Base-by-base conservation (phyloP, 192 early-diverging fungal genomes). In the Polychytrium aggregatum region DNA sequence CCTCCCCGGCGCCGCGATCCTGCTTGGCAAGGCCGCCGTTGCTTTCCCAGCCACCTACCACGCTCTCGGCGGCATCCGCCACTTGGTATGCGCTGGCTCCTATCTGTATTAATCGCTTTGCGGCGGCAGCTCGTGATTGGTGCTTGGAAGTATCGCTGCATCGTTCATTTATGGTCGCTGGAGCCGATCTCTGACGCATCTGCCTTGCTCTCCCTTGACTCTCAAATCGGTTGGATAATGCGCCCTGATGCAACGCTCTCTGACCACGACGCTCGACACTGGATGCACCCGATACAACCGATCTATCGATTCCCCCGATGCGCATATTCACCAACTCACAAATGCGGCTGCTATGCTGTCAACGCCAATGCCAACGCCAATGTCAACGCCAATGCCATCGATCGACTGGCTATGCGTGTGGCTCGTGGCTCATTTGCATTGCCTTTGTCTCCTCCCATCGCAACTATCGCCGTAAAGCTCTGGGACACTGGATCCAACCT, bases 401-500 rank as follows among this genome's bases (percentile, higher is more conserved):
- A n/a, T n/a, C n/a, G n/a, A 4, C 31, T 39, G 37, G 37, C 18
- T 17, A 4, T 39, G 16, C 17, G 11, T 17, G 16, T 17, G 7
- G 16, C 3, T 39, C 16, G 3, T 20, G 11, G 16, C 37, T 39
- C 3, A 39, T 17, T 4, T 4, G 37, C 11, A n/a, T n/a, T n/a
- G n/a, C n/a, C n/a, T n/a, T n/a, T n/a, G 16, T 4, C 37, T 39
- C 9, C 7, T 21, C 3, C 31, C 29, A 2, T 33, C 26, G 21
- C n/a, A n/a, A n/a, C n/a, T n/a, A n/a, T n/a, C n/a, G n/a, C n/a
- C 37, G 4, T 26, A 29, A 33, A 85, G 81, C 21, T 74, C 41
- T 97, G 92, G 92, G 92, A 97, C 60, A 79, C 79, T 49, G 74
- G 75, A 14, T 60, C 59, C 50, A 56, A 48, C 17, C 69, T 97